These are phyloP conservation scores for Millerozyma miso DNA, from an alignment of 805 yeast genomes.

Conservation along the genomic window DNA sequence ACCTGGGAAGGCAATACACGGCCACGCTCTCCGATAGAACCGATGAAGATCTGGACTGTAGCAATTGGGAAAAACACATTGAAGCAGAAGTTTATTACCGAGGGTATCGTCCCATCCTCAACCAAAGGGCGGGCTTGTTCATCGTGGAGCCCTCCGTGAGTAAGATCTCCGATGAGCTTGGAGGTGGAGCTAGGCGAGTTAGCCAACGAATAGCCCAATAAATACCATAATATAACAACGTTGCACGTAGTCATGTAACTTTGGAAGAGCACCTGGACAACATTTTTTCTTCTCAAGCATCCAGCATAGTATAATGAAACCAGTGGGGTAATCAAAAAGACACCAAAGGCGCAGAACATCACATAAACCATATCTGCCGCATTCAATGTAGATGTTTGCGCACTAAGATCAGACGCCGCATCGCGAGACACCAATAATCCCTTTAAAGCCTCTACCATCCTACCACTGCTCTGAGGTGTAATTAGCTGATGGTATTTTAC, in stretches of 20 bases:
- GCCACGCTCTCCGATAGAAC: slow-evolving; percentile 42
- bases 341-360: slow-evolving; percentile 44
- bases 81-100: slow-evolving; percentile 41
- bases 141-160: slow-evolving; percentile 35
- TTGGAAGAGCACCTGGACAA: slow-evolving; percentile 43
- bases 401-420: background rate
- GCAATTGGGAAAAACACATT: slow-evolving; percentile 46
- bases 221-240: slow-evolving; percentile 40
- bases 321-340: slow-evolving; percentile 45
- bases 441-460: background rate
- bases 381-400: slow-evolving; percentile 24
- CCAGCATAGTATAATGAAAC: slow-evolving; percentile 47
- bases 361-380: slow-evolving; percentile 50
- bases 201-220: slow-evolving; percentile 44
- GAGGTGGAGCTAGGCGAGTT: slow-evolving; percentile 29
- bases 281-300: slow-evolving; percentile 35
- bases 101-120: slow-evolving; percentile 47
- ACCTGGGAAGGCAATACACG: slow-evolving; percentile 38
- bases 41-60: slow-evolving; percentile 45
- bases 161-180: slow-evolving; percentile 30
- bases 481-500: too few relatives aligned
- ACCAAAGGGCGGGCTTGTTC: slow-evolving; percentile 36
- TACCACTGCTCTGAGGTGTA: background rate
- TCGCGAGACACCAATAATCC: background rate
- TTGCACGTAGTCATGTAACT: slow-evolving; percentile 38